Base-by-base conservation (phyloP, 1,284 basidiomycete genomes). In the Sutorius eximius region DNA sequence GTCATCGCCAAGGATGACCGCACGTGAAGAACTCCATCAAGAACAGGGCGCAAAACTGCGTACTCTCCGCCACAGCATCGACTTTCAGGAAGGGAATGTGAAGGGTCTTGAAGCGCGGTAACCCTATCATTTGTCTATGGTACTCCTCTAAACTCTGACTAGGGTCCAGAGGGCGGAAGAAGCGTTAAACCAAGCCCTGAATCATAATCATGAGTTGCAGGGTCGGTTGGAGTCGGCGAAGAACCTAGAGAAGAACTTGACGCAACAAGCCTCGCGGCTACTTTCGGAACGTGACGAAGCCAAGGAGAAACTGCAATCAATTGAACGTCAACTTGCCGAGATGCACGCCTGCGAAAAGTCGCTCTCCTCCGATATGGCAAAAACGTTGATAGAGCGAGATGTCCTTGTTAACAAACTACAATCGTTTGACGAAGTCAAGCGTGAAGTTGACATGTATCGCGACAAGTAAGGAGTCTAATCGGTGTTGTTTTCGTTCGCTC, bases 21-120 rank as follows among this genome's bases (percentile, higher is more conserved):
- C 57, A 44, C 52, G 41, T n/a, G 59, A 73, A 41, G 61, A 59
- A 45, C 48, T 67, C 30, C 45, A 48, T 48, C 52, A 60, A 56
- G 71, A 72, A 44, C 58, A 60, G 20, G 56, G 51, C 18, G 45
- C 48, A 54, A 67, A 70, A 44, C 55, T 71, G 24, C 69, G 55
- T 43, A 56, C 65, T 29, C 60, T 73, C 52, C 67, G 62, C 37
- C 61, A 70, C 50, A 58, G 67, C n/a, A 65, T 67, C 36, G 59
- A 67, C 1, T 69, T 65, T 47, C 71, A 70, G 49, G 70, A 73
- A 55, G 68, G 57, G 33, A 59, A 60, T 20, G 47, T 64, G 38
- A 61, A 59, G 30, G 58, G 57, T 20, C 36, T 66, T 32, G 65
- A 67, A 50, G 53, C 58, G 41, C 64, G 66, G 71, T 75, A 63